These are phyloP conservation scores for Fusarium sublunatum DNA, from an alignment of 2,329 filamentous ascomycete species.

Conservation along the genomic window DNA sequence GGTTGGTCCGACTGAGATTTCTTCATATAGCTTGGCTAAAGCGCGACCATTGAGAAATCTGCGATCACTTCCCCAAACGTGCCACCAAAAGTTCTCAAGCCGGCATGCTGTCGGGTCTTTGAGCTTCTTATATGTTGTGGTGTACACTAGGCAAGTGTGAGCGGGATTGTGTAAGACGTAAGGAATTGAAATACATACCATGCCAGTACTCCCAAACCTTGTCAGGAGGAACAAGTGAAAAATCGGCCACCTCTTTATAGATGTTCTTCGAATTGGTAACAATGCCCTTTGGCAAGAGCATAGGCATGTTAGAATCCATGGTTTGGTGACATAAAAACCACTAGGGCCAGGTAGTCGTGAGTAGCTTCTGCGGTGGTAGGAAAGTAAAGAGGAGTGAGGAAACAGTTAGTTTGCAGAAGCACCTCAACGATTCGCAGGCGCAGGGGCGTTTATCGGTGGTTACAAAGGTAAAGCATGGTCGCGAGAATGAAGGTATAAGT, in stretches of 20 bases:
- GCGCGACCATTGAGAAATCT: conserved; percentile 63
- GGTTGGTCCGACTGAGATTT: conserved; percentile 68
- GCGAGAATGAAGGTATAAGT: conserved; percentile 14
- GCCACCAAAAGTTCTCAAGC: conserved; percentile 74
- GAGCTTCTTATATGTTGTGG: conserved; percentile 67
- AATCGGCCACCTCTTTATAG: conserved; percentile 65
- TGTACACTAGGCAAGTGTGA: conserved; percentile 61
- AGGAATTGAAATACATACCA: conserved; percentile 54
- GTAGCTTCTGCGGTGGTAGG: conserved; percentile 5
- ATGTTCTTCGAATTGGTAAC: conserved; percentile 64
- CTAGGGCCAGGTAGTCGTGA: conserved; percentile 14
- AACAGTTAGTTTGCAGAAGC: conserved; percentile 21
- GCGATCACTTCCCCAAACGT: conserved; percentile 70
- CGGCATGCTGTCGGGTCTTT: conserved; percentile 71
- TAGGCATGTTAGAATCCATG: conserved; percentile 54
- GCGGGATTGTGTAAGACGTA: conserved; percentile 15
- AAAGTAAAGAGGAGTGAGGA: conserved; percentile 1
- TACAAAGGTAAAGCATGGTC: conserved; percentile 41
- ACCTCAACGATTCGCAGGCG: conserved; percentile 19
- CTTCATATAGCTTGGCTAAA: conserved; percentile 66
- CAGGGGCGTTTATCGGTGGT: conserved; percentile 32
- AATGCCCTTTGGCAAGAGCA: conserved; percentile 68
- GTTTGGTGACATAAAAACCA: conserved; percentile 12
- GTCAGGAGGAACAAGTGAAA: conserved; percentile 61
- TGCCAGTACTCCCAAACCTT: conserved; percentile 68